Evolutionary conservation across 192 early-diverging fungal species (phyloP).

Genomic region (Chytriomyces sp.): DNA sequence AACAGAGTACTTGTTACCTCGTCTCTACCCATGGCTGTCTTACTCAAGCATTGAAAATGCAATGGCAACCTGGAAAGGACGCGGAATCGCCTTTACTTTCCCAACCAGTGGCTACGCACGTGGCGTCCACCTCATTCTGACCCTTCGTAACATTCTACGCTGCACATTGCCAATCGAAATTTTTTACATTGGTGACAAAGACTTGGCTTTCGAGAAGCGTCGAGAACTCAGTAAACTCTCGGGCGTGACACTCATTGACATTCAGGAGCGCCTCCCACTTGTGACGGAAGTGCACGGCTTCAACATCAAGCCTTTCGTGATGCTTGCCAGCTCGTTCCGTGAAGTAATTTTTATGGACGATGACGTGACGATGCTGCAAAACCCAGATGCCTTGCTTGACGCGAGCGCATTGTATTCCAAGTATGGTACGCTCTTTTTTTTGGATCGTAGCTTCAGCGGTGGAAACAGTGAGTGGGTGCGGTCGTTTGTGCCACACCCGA

Average conservation of each 20-base stretch:
- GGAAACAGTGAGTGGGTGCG: slow-evolving; percentile 51
- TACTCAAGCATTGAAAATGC: neutral
- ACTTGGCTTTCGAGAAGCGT: slow-evolving; percentile 5
- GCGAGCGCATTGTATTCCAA: slow-evolving; percentile 45
- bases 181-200: slow-evolving; percentile 50
- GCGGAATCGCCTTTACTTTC: slow-evolving; percentile 28
- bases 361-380: slow-evolving; percentile 62
- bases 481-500: slow-evolving; percentile 52
- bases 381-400: slow-evolving; percentile 52
- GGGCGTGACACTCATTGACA: slow-evolving; percentile 28
- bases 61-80: neutral
- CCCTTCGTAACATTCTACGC: slow-evolving; percentile 38
- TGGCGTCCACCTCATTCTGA: slow-evolving; percentile 28
- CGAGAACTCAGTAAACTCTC: slow-evolving; percentile 4
- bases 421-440: slow-evolving; percentile 60
- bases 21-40: slow-evolving; percentile 25
- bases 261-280: slow-evolving; percentile 33
- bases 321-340: slow-evolving; percentile 60
- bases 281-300: slow-evolving; percentile 50
- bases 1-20: neutral
- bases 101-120: slow-evolving; percentile 16
- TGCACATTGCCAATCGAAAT: slow-evolving; percentile 60
- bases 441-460: slow-evolving; percentile 58
- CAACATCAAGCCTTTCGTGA: slow-evolving; percentile 71
- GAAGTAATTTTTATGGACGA: slow-evolving; percentile 70